Conservation (phyloP, 2,329 filamentous ascomycete species). For the Penicillium sp. region DNA sequence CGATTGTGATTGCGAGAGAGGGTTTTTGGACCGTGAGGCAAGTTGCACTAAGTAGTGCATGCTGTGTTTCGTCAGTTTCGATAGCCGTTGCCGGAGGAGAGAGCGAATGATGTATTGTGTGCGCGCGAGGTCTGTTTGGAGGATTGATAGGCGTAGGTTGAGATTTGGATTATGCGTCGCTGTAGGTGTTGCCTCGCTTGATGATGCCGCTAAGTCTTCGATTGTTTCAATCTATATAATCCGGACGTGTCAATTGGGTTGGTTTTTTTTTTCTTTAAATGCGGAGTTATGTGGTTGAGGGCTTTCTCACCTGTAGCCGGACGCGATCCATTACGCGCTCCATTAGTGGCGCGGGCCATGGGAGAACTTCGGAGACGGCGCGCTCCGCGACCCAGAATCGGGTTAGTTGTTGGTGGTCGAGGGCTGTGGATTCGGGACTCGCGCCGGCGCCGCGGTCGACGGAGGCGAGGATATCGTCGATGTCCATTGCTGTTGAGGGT, state of each 20-base stretch:
- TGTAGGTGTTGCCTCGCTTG: constrained; percentile 38
- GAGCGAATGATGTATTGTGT: constrained; percentile 88
- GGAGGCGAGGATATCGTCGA: constrained; percentile 74
- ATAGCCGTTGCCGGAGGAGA: constrained; percentile 77
- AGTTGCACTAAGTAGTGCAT: constrained; percentile 50
- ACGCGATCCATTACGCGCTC: constrained; percentile 75
- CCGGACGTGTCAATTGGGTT: neutral
- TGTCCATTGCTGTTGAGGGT: constrained; percentile 58
- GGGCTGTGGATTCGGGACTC: constrained; percentile 35
- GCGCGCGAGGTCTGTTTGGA: constrained; percentile 93
- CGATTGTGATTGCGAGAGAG: constrained; percentile 16
- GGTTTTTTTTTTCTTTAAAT: neutral
- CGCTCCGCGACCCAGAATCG: constrained; percentile 92
- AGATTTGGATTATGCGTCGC: constrained; percentile 79
- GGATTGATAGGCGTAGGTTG: constrained; percentile 89
- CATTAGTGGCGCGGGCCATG: constrained; percentile 73
- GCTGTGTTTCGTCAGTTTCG: constrained; percentile 60
- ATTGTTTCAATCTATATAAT: constrained; percentile 59
- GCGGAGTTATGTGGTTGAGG: too few species aligned
- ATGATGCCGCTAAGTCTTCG: constrained; percentile 55
- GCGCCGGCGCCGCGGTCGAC: constrained; percentile 60
- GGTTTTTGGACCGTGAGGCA: constrained; percentile 16
- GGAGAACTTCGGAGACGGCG: constrained; percentile 81
- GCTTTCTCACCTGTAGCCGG: constrained; percentile 53
- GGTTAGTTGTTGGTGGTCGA: constrained; percentile 84